Percentiles rank a stretch among this genome's conserved stretches.
Evolutionary conservation across 805 yeast species (phyloP).

Genomic region (Candida silvicultrix): DNA sequence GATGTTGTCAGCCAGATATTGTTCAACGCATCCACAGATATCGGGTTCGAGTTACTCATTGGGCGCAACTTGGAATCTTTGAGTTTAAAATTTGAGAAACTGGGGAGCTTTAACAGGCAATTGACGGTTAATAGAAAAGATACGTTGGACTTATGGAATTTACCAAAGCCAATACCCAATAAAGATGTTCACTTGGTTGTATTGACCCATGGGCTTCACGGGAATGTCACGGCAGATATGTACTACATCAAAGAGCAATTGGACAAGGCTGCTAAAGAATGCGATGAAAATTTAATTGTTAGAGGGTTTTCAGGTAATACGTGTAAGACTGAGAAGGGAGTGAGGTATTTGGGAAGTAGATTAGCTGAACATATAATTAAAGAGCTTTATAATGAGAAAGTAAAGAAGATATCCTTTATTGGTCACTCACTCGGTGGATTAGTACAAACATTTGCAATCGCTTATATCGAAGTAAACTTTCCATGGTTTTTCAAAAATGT

Average conservation of each 20-base stretch:
- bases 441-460: constrained; percentile 71
- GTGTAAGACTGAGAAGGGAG: constrained; percentile 75
- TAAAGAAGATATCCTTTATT: constrained; percentile 58
- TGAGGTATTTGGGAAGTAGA: constrained; percentile 65
- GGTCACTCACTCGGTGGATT: constrained; percentile 81
- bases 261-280: constrained; percentile 34
- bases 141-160: constrained; percentile 68
- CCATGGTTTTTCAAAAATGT: constrained; percentile 62
- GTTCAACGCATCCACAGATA: constrained; percentile 54
- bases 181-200: constrained; percentile 60
- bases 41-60: constrained; percentile 55
- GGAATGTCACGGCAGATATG: constrained; percentile 74
- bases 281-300: constrained; percentile 51
- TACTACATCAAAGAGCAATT: constrained; percentile 64
- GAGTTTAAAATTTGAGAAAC: constrained; percentile 19
- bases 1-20: constrained; percentile 69
- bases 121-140: constrained; percentile 45
- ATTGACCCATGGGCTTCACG: constrained; percentile 73
- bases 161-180: constrained; percentile 38
- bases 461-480: constrained; percentile 59
- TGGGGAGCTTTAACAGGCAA: constrained; percentile 25
- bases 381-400: constrained; percentile 38
- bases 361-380: constrained; percentile 59
- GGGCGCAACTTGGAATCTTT: constrained; percentile 32
- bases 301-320: constrained; percentile 66